Evolutionary conservation across 352 stramenopile species (phyloP).

Genomic region (Phytophthora ohioensis): DNA sequence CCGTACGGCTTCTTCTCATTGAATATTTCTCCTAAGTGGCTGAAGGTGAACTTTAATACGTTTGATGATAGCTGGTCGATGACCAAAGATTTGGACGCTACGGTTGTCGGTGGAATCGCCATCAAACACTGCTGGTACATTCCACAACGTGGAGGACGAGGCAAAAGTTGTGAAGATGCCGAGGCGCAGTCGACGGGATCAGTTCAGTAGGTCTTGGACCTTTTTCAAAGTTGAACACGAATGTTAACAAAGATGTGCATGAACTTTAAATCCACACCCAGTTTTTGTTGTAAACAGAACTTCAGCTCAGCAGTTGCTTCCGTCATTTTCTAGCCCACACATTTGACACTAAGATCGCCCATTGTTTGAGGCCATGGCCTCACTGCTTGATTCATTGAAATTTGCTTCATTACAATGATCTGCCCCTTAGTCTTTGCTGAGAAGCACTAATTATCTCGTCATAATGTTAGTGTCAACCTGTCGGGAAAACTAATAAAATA

Average conservation of each 20-base stretch:
- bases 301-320: too few species aligned
- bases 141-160: slow-evolving; percentile 45
- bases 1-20: slow-evolving; percentile 80
- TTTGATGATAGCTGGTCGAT: slow-evolving; percentile 74
- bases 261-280: too few species aligned
- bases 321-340: too few species aligned
- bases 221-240: background rate
- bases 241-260: background rate
- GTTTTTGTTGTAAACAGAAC: too few species aligned
- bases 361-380: too few species aligned
- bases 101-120: slow-evolving; percentile 60
- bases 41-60: slow-evolving; percentile 69
- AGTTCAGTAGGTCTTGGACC: background rate
- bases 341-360: too few species aligned
- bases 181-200: slow-evolving; percentile 31
- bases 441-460: too few species aligned
- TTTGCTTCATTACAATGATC: too few species aligned
- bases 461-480: too few species aligned
- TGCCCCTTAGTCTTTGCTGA: too few species aligned
- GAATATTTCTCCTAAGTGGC: slow-evolving; percentile 64
- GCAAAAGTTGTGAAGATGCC: slow-evolving; percentile 51
- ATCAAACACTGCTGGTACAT: slow-evolving; percentile 80
- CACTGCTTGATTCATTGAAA: too few species aligned
- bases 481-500: too few species aligned
- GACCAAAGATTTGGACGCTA: slow-evolving; percentile 54